Evolutionary conservation across 2,329 filamentous ascomycete genomes (phyloP).

Genomic region (Calonectria honghensis): DNA sequence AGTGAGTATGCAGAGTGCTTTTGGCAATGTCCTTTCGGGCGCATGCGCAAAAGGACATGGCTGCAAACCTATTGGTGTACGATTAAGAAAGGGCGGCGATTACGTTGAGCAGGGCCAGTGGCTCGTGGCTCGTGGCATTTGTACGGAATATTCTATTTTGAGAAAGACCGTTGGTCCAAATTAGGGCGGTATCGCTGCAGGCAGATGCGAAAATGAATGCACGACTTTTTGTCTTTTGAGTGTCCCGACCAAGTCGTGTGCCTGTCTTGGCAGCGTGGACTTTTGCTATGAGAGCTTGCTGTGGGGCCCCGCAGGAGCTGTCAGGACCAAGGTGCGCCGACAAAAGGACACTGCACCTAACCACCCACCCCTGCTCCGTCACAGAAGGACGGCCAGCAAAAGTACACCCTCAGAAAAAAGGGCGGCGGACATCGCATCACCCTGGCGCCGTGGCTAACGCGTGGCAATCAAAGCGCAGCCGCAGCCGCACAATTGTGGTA

Average conservation of each 20-base stretch:
- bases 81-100: conserved; percentile 2
- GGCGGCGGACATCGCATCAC: neutral
- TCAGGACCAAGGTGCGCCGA: neutral
- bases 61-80: neutral
- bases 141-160: neutral
- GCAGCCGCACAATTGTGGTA: neutral
- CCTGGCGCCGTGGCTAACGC: neutral
- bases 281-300: neutral
- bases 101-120: neutral
- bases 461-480: conserved; percentile 2
- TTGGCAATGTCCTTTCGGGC: neutral
- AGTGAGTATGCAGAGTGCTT: conserved; percentile 3
- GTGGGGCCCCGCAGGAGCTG: neutral
- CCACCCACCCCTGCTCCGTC: neutral
- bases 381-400: neutral
- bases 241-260: neutral
- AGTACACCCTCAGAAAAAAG: neutral
- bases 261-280: neutral
- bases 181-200: neutral
- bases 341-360: neutral
- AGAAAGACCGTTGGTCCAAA: too few relatives aligned
- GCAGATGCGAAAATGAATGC: neutral
- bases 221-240: neutral
- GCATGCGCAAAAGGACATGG: neutral
- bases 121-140: neutral